Evolutionary conservation across 139 green algal genomes (phyloP).

Genomic region (Picochlorum sp.): DNA sequence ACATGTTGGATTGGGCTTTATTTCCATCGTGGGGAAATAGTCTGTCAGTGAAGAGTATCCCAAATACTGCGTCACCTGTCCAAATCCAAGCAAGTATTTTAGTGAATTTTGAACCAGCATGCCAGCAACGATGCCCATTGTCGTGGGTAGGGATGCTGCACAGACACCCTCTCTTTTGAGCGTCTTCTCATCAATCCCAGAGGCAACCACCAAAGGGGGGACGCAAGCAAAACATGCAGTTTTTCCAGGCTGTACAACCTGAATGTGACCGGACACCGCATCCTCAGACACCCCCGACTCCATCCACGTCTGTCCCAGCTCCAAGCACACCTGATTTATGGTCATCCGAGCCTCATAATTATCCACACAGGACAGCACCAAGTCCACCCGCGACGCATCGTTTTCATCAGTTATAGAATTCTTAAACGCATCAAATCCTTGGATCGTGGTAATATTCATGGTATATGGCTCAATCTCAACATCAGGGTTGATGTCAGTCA

Average conservation of each 20-base stretch:
- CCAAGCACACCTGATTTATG: slow-evolving; percentile 95
- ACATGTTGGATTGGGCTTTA: slow-evolving; percentile 79
- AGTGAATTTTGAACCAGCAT: slow-evolving; percentile 92
- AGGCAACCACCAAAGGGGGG: slow-evolving; percentile 86
- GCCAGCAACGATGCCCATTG: slow-evolving; percentile 94
- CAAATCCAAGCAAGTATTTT: slow-evolving; percentile 89
- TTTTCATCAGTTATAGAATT: slow-evolving; percentile 9
- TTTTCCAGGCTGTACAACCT: slow-evolving; percentile 58
- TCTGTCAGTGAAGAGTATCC: slow-evolving; percentile 88
- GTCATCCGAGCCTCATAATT: slow-evolving; percentile 98
- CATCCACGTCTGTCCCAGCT: slow-evolving; percentile 93
- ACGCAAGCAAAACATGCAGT: slow-evolving; percentile 84
- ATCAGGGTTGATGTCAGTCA: slow-evolving; percentile 91
- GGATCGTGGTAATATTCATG: slow-evolving; percentile 95
- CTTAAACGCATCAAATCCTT: slow-evolving; percentile 82
- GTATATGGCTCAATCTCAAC: slow-evolving; percentile 79
- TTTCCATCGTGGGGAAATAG: slow-evolving; percentile 91
- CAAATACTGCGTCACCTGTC: slow-evolving; percentile 57
- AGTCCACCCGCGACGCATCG: slow-evolving; percentile 64
- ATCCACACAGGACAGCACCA: slow-evolving; percentile 94
- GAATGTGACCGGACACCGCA: slow-evolving; percentile 92
- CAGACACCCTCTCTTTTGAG: slow-evolving; percentile 95
- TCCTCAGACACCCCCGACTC: slow-evolving; percentile 93
- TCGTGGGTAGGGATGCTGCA: slow-evolving; percentile 92
- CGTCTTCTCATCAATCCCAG: slow-evolving; percentile 91